Conservation (phyloP, 108 stramenopile genomes). For the Discostella pseudostelligera region DNA sequence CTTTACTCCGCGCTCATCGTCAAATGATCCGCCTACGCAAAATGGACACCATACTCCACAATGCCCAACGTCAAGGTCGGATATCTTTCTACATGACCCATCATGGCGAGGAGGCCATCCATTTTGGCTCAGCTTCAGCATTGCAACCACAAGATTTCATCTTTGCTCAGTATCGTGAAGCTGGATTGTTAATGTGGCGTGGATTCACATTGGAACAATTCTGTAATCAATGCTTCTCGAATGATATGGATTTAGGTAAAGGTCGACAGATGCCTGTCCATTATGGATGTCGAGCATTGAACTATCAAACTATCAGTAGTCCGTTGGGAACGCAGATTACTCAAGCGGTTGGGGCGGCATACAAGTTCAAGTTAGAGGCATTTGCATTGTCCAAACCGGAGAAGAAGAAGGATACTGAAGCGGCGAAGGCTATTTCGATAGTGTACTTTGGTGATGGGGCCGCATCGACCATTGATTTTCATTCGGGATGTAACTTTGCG, state of each 20-base stretch:
- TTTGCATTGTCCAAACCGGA: conserved; percentile 19
- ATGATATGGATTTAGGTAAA: conserved; percentile 87
- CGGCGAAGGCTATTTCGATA: conserved; percentile 56
- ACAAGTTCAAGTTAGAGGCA: conserved; percentile 78
- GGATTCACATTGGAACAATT: conserved; percentile 95
- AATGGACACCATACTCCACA: conserved; percentile 95
- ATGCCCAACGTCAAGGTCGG: conserved; percentile 97
- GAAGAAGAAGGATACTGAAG: conserved; percentile 29
- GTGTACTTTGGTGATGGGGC: conserved; percentile 97
- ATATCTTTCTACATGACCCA: conserved; percentile 96
- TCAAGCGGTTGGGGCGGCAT: conserved; percentile 93
- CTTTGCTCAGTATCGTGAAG: conserved; percentile 97
- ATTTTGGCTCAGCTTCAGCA: conserved; percentile 90
- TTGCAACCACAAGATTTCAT: conserved; percentile 77
- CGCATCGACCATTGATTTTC: conserved; percentile 94
- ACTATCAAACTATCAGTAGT: conserved; percentile 94
- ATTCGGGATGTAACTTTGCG: conserved; percentile 95
- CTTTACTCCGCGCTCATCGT: conserved; percentile 63
- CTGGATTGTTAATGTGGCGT: conserved; percentile 95
- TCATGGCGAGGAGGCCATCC: conserved; percentile 89
- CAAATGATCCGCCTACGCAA: conserved; percentile 90
- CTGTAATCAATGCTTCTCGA: conserved; percentile 96
- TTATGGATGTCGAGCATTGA: conserved; percentile 90
- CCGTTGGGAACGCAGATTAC: conserved; percentile 97
- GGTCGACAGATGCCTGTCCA: conserved; percentile 99